Percentiles rank a stretch among this genome's conserved stretches.
Conservation (phyloP, 129 eudicot genomes). For the Deinandra increscens region DNA sequence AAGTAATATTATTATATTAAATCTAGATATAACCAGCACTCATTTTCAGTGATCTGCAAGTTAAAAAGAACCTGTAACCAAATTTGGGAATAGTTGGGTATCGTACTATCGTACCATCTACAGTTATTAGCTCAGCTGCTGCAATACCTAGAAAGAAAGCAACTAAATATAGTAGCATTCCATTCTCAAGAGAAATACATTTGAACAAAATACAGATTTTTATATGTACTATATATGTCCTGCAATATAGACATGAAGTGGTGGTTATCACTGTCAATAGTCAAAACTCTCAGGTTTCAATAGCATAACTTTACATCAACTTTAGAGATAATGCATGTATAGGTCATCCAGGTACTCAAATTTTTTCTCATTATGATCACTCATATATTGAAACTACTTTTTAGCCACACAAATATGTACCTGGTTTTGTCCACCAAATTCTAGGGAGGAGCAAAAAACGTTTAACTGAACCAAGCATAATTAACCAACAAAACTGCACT, state of each 20-base stretch:
- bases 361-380: neutral
- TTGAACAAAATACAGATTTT: no score
- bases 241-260: no score
- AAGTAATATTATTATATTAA: neutral
- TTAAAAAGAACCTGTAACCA: neutral
- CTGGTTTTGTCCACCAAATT: neutral
- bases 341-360: neutral
- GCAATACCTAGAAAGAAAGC: conserved; percentile 2
- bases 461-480: no score
- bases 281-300: neutral
- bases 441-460: no score
- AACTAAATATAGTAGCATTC: neutral
- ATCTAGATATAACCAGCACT: neutral
- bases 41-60: conserved; percentile 18
- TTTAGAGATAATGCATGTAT: neutral
- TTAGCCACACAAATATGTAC: neutral
- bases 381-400: neutral
- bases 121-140: conserved; percentile 25
- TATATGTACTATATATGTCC: no score
- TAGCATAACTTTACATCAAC: neutral
- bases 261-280: neutral
- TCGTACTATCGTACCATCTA: neutral
- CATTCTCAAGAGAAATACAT: no score
- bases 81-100: neutral
- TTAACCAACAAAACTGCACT: no score